Base-by-base conservation (phyloP, 2,329 filamentous ascomycete species). In the Cadophora malorum region DNA sequence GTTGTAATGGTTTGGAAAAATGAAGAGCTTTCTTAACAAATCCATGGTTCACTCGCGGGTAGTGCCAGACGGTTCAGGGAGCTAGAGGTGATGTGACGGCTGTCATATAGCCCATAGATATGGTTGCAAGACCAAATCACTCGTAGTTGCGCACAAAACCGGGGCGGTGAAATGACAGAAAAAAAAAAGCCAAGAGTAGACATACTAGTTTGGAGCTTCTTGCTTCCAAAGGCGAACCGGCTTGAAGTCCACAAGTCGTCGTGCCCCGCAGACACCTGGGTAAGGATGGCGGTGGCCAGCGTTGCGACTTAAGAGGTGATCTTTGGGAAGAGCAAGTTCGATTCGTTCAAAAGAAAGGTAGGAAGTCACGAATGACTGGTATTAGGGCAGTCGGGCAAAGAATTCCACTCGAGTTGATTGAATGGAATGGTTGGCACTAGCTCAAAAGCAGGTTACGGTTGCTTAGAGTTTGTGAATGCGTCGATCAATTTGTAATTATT, bases 221-320 rank as follows among this genome's bases (percentile, higher is more conserved):
- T 28, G 33, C 35, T 47, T 56, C 62, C 62, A 16, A 56, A 47
- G n/a, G 31, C 49, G 49, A 47, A 55, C 62, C n/a, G 33, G 49
- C 38, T 64, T 23, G 50, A 41, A 41, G 50, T 64, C 62, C 62
- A 64, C 35, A 55, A 21, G 62, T 64, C 50, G 50, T 38, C 62
- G 62, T 64, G 62, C 62, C 58, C 69, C 49, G 53, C 25, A 61
- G 64, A 68, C 49, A 69, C 65, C 65, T 68, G 69, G 64, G 66
- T 67, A 67, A 71, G 64, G 53, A 71, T 60, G 52, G 68, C 52
- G 67, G 71, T 66, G 63, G 71, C 72, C 69, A 75, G 69, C 60
- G 65, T 75, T 71, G 71, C 70, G 71, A 66, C 56, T 72, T 69
- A 19, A 49, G 67, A 25, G 53, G 41, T 47, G 28, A 49, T 49